Evolutionary conservation across 345 rosid genomes (phyloP).

Genomic region (Citrus australasica): DNA sequence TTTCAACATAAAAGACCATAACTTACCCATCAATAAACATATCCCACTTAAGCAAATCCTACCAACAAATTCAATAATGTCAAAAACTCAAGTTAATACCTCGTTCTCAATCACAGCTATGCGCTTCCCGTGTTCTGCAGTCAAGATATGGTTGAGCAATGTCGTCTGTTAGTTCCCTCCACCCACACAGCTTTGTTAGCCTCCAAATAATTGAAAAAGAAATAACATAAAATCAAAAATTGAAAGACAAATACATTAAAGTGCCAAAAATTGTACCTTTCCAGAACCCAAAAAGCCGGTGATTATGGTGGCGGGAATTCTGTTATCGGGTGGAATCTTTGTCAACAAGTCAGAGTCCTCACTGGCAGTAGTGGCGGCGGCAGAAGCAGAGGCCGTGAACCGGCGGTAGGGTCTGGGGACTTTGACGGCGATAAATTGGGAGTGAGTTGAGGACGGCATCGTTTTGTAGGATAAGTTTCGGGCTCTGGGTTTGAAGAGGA

Average conservation of each 20-base stretch:
- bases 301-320: conserved; percentile 90
- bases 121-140: conserved; percentile 95
- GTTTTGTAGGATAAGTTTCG: no score
- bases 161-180: conserved; percentile 60
- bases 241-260: not conserved
- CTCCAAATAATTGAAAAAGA: no score
- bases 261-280: conserved; percentile 37
- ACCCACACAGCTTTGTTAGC: not conserved
- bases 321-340: conserved; percentile 72
- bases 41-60: not conserved
- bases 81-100: conserved; percentile 31
- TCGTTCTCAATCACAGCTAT: conserved; percentile 97
- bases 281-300: conserved; percentile 96
- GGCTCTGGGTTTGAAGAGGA: no score
- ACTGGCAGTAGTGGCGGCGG: conserved; percentile 50
- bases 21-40: not conserved
- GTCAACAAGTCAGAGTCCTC: conserved; percentile 62
- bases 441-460: no score
- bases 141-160: conserved; percentile 83
- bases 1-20: not conserved
- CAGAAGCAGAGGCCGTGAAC: conserved; percentile 49
- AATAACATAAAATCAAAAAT: not conserved
- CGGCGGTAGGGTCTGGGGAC: conserved; percentile 21
- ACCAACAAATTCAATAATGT: not conserved
- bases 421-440: conserved; percentile 15